Percentiles rank a stretch among this genome's conserved stretches.
These are phyloP conservation scores for Coemansia sp. DNA, from an alignment of 192 early-diverging fungal genomes.

Conservation along the genomic window DNA sequence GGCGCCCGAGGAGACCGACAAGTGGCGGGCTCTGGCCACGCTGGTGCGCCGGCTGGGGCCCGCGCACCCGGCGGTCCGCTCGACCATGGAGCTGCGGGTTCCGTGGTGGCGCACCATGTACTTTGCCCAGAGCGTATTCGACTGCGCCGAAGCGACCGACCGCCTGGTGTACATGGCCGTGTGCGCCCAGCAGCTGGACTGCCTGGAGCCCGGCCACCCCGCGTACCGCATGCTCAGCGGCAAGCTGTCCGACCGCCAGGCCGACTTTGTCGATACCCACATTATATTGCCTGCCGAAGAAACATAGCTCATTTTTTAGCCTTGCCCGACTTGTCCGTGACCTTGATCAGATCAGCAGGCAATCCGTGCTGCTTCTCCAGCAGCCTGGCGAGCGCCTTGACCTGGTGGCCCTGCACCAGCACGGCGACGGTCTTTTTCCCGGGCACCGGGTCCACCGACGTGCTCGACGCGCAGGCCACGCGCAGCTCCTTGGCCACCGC, in stretches of 20 bases:
- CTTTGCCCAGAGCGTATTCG: conserved; percentile 9
- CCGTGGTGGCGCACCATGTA: conserved; percentile 30
- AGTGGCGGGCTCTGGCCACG: conserved; percentile 22
- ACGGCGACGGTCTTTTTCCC: conserved; percentile 36
- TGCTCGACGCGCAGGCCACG: conserved; percentile 41
- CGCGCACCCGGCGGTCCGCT: conserved; percentile 2
- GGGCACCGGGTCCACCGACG: conserved; percentile 30
- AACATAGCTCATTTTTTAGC: conserved; percentile 15
- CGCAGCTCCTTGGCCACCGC: conserved; percentile 39
- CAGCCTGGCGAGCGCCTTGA: conserved; percentile 18
- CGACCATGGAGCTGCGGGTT: conserved; percentile 12
- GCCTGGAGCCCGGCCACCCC: conserved; percentile 16
- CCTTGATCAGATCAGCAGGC: conserved; percentile 20
- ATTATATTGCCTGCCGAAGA: too few relatives aligned
- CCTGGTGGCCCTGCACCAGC: conserved; percentile 49
- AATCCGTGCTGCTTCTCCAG: conserved; percentile 31
- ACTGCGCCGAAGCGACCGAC: neutral
- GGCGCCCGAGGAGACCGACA: conserved; percentile 4
- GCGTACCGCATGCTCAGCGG: conserved; percentile 14
- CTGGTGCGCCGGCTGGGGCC: neutral
- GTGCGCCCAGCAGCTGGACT: conserved; percentile 21
- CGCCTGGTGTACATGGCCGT: conserved; percentile 14
- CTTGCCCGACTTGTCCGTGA: conserved; percentile 44
- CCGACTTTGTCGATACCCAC: conserved; percentile 16
- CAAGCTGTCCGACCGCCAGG: neutral